Conservation (phyloP, 192 early-diverging fungal species). For the Backusella tuberculispora region DNA sequence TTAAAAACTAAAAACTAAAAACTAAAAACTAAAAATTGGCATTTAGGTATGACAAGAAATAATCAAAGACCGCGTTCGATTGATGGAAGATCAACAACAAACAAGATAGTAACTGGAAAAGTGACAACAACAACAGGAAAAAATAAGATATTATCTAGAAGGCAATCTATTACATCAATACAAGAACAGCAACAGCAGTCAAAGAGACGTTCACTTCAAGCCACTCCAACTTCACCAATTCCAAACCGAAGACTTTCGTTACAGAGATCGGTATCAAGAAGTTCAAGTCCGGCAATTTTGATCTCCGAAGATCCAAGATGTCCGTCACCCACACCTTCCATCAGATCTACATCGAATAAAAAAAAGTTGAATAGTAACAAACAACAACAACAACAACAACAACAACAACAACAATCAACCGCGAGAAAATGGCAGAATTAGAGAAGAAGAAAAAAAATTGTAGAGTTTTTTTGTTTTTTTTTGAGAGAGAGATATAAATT, state of each 20-base stretch:
- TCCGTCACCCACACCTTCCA: not conserved
- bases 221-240: not conserved
- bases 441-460: not conserved
- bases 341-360: constrained; percentile 1
- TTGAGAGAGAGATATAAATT: not conserved
- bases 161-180: not conserved
- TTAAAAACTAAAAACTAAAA: not conserved
- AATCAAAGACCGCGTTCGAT: not conserved
- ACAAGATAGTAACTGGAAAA: not conserved
- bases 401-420: no score
- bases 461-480: not conserved
- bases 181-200: not conserved
- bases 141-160: not conserved
- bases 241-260: constrained; percentile 1
- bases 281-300: constrained; percentile 8
- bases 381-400: not conserved
- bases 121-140: not conserved
- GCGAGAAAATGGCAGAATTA: constrained; percentile 19
- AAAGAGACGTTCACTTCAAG: not conserved
- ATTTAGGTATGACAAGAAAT: not conserved
- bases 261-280: constrained; percentile 23
- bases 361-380: not conserved
- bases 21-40: not conserved
- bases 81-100: no score
- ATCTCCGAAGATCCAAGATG: not conserved